Evolutionary conservation across 306 rosid species (phyloP).

Genomic region (Cicer cuneatum): DNA sequence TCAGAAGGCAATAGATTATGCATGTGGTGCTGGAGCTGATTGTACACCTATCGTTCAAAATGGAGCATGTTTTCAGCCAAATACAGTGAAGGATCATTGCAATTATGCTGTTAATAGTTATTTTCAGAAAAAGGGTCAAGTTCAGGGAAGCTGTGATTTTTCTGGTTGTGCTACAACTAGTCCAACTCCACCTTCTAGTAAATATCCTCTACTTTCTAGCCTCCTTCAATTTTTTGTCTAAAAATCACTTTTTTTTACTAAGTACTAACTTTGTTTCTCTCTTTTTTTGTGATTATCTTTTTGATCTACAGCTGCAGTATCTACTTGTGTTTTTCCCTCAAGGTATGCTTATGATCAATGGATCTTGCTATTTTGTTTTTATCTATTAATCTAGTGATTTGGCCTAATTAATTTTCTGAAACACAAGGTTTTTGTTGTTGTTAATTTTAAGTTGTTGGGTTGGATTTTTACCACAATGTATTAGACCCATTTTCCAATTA

Average conservation of each 20-base stretch:
- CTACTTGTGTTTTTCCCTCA: slow-evolving; percentile 78
- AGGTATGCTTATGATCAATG: slow-evolving; percentile 54
- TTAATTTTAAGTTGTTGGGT: not conserved
- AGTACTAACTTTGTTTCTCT: slow-evolving; percentile 27
- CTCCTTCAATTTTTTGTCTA: not conserved
- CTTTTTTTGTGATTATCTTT: not conserved
- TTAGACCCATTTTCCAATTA: not conserved
- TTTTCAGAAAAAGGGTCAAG: slow-evolving; percentile 74
- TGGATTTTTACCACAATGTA: not conserved
- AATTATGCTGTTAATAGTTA: slow-evolving; percentile 90
- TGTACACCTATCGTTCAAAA: slow-evolving; percentile 63
- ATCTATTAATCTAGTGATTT: not conserved
- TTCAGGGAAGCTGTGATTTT: slow-evolving; percentile 82
- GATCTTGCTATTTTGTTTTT: not conserved
- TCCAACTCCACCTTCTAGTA: slow-evolving; percentile 75
- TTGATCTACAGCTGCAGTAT: slow-evolving; percentile 64
- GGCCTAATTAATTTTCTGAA: not conserved
- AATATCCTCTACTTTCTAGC: not conserved
- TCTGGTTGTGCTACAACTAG: slow-evolving; percentile 59
- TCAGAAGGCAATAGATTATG: slow-evolving; percentile 85
- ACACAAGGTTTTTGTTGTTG: not conserved
- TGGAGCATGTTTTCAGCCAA: slow-evolving; percentile 83
- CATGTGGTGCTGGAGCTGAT: slow-evolving; percentile 98
- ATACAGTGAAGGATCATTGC: slow-evolving; percentile 89
- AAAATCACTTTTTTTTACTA: slow-evolving; percentile 4